phyloP scores from a whole-genome alignment of 768 basidiomycete species.

The Brasilioporus rufonigricans region DNA sequence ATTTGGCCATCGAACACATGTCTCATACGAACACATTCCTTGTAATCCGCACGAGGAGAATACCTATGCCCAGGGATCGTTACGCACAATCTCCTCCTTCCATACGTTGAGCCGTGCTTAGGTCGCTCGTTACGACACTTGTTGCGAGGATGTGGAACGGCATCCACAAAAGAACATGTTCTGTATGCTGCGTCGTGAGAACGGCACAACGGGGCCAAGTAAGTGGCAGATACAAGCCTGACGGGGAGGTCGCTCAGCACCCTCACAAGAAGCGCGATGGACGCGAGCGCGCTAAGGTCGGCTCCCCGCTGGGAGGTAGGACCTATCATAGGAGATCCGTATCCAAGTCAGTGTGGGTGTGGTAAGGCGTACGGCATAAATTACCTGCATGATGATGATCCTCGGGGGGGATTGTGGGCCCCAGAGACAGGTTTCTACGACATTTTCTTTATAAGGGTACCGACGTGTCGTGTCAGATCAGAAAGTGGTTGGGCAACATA shows the following conservation, averaged over 20 bases:
- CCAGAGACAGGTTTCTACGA: slow-evolving; percentile 20
- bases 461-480: slow-evolving; percentile 22
- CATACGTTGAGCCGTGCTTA: slow-evolving; percentile 68
- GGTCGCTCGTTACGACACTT: slow-evolving; percentile 73
- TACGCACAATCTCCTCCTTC: slow-evolving; percentile 42
- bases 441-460: slow-evolving; percentile 33
- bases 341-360: slow-evolving; percentile 10
- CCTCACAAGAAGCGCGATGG: slow-evolving; percentile 75
- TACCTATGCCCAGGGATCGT: slow-evolving; percentile 17
- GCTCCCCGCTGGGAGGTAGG: slow-evolving; percentile 42
- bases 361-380: slow-evolving; percentile 21
- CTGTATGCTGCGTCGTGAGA: slow-evolving; percentile 18
- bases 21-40: slow-evolving; percentile 13
- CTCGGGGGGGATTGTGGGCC: slow-evolving; percentile 33
- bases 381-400: slow-evolving; percentile 31
- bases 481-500: slow-evolving; percentile 15
- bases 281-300: slow-evolving; percentile 56
- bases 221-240: slow-evolving; percentile 36
- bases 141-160: slow-evolving; percentile 63
- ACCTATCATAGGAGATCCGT: slow-evolving; percentile 18
- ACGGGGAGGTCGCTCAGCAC: slow-evolving; percentile 54
- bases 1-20: slow-evolving; percentile 11
- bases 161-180: slow-evolving; percentile 43
- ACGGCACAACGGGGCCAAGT: not conserved
- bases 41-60: slow-evolving; percentile 5